phyloP scores from a whole-genome alignment of 768 basidiomycete genomes.

The Leccinum imitatum region DNA sequence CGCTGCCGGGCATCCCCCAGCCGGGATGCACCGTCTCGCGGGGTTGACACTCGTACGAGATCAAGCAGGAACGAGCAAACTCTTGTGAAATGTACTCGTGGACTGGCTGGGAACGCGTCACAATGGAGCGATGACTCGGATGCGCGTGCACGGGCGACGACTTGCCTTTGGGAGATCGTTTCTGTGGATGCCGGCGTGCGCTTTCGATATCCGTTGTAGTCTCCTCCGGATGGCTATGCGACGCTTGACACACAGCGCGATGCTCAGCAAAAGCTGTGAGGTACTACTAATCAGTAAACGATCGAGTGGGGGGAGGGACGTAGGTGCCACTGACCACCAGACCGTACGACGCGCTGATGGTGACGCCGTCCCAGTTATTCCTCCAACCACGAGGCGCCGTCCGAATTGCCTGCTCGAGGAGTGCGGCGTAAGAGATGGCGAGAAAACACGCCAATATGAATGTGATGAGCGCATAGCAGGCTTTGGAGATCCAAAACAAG shows the following conservation, averaged over 20 bases:
- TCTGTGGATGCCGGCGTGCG: constrained; percentile 48
- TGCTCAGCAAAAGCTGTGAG: constrained; percentile 51
- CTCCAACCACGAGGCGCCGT: constrained; percentile 57
- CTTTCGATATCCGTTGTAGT: constrained; percentile 67
- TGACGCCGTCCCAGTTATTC: constrained; percentile 65
- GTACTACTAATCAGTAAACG: background rate
- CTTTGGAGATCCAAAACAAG: constrained; percentile 49
- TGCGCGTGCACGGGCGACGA: background rate
- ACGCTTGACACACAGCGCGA: constrained; percentile 66
- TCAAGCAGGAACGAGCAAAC: constrained; percentile 70
- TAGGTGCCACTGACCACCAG: constrained; percentile 54
- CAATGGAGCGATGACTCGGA: background rate
- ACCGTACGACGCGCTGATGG: constrained; percentile 70
- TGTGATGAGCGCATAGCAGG: constrained; percentile 53
- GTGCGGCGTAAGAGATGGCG: constrained; percentile 60
- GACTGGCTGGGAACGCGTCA: constrained; percentile 46
- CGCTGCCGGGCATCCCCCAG: constrained; percentile 72
- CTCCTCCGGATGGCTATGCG: constrained; percentile 63
- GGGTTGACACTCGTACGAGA: constrained; percentile 70
- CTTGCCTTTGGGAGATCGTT: constrained; percentile 61
- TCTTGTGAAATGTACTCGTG: constrained; percentile 70
- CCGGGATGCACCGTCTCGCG: constrained; percentile 65
- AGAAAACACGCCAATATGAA: constrained; percentile 51
- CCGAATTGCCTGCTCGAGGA: constrained; percentile 72
- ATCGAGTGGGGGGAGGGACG: background rate